Conservation (phyloP, 257 asterid genomes). For the Cordia subcordata region DNA sequence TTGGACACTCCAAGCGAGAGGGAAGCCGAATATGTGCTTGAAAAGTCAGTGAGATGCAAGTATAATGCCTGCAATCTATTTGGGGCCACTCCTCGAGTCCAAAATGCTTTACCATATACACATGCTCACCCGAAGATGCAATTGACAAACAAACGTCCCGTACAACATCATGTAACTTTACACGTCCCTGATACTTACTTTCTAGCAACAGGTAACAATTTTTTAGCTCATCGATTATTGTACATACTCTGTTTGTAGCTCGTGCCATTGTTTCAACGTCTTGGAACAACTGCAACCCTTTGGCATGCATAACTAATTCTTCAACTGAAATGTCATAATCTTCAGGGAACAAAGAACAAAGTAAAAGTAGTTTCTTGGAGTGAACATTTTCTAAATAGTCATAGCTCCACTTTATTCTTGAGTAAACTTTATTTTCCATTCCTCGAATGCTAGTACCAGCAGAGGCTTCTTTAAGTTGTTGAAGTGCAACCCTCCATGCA, state of each 20-base stretch:
- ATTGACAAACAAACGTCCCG: slow-evolving; percentile 3
- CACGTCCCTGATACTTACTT: neutral
- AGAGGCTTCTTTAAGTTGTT: neutral
- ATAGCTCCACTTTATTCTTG: slow-evolving; percentile 14
- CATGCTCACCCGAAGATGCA: slow-evolving; percentile 11
- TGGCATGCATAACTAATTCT: slow-evolving; percentile 6
- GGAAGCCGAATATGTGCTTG: slow-evolving; percentile 2
- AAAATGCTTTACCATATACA: neutral
- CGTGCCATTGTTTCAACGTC: neutral
- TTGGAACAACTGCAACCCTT: slow-evolving; percentile 5
- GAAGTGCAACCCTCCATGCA: neutral
- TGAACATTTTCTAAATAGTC: slow-evolving; percentile 4
- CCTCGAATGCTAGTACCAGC: slow-evolving; percentile 1
- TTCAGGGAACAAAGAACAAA: slow-evolving; percentile 13
- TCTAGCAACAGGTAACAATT: neutral
- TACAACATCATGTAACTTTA: slow-evolving; percentile 17
- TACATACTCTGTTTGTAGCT: slow-evolving; percentile 8
- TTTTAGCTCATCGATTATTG: slow-evolving; percentile 3
- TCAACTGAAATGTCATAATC: slow-evolving; percentile 1
- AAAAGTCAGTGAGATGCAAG: slow-evolving; percentile 8
- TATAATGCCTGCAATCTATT: neutral
- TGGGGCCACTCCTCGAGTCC: slow-evolving; percentile 12
- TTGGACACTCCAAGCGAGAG: slow-evolving; percentile 1
- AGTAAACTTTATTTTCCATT: slow-evolving; percentile 1
- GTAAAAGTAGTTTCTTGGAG: neutral